A percentile compares a stretch with the other conserved stretches of the same genome.
Conservation (phyloP, 768 basidiomycete genomes). For the Suillus tomentosus region DNA sequence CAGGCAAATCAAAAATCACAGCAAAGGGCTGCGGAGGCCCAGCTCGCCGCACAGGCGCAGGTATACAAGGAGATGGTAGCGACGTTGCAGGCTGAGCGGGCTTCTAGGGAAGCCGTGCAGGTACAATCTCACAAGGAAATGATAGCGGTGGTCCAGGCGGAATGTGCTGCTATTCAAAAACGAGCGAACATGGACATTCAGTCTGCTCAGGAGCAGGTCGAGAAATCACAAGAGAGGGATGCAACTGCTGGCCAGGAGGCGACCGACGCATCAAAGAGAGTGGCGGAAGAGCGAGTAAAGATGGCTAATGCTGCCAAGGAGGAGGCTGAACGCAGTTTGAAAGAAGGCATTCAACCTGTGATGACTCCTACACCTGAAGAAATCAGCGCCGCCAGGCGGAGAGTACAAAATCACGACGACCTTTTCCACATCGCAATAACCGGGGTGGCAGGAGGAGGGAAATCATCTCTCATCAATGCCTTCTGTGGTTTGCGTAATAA, state of each 20-base stretch:
- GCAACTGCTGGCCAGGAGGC: constrained; percentile 4
- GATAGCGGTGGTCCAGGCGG: neutral
- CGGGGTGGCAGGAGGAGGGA: constrained; percentile 36
- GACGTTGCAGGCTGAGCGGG: neutral
- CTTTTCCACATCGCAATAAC: constrained; percentile 36
- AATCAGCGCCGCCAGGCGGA: constrained; percentile 14
- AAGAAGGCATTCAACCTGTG: constrained; percentile 30
- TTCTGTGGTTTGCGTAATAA: constrained; percentile 31
- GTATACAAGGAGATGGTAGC: constrained; percentile 3
- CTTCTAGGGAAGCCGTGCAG: too few species aligned
- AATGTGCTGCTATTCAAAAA: constrained; percentile 2
- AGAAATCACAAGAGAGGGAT: constrained; percentile 4
- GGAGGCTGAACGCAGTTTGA: constrained; percentile 10
- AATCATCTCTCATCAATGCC: constrained; percentile 40
- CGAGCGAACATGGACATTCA: constrained; percentile 11
- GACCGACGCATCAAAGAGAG: constrained; percentile 15
- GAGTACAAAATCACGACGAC: constrained; percentile 23
- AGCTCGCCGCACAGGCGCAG: neutral
- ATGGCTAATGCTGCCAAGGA: constrained; percentile 11
- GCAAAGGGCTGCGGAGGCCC: neutral
- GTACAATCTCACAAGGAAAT: too few species aligned
- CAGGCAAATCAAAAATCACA: neutral
- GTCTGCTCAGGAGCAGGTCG: constrained; percentile 14
- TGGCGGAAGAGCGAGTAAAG: constrained; percentile 14
- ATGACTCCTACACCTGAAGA: constrained; percentile 27